Percentiles rank a stretch among this genome's conserved stretches.
Conservation (phyloP, 2,329 filamentous ascomycete species). For the Alternaria metachromatica region DNA sequence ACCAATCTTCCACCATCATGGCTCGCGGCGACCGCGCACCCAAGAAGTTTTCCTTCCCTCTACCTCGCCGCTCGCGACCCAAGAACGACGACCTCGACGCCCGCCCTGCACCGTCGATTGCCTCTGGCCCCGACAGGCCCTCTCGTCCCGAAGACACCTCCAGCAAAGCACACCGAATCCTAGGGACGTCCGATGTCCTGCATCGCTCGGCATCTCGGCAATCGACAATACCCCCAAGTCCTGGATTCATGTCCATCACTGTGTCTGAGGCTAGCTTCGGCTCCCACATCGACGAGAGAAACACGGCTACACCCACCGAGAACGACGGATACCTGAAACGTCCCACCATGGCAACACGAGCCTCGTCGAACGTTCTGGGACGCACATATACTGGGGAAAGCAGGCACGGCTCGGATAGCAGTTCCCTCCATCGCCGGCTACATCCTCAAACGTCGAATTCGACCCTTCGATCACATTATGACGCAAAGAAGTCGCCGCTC, state of each 20-base stretch:
- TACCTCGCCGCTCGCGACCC: slow-evolving; percentile 39
- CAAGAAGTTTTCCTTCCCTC: slow-evolving; percentile 48
- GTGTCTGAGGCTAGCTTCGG: slow-evolving; percentile 40
- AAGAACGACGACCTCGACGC: slow-evolving; percentile 26
- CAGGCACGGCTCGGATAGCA: slow-evolving; percentile 37
- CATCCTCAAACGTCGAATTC: slow-evolving; percentile 46
- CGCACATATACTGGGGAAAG: slow-evolving; percentile 28
- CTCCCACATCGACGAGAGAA: slow-evolving; percentile 33
- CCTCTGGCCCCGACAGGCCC: slow-evolving; percentile 31
- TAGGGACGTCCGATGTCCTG: slow-evolving; percentile 44
- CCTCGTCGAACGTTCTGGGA: slow-evolving; percentile 46
- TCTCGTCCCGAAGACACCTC: slow-evolving; percentile 31
- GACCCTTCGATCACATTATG: slow-evolving; percentile 53
- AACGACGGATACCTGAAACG: slow-evolving; percentile 22
- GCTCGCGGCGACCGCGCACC: slow-evolving; percentile 31
- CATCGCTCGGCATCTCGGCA: slow-evolving; percentile 34
- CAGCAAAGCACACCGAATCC: slow-evolving; percentile 47
- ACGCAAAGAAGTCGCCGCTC: slow-evolving; percentile 49
- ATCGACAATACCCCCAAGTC: slow-evolving; percentile 30
- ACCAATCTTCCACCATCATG: slow-evolving; percentile 35
- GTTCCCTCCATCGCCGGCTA: slow-evolving; percentile 36
- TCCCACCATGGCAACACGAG: slow-evolving; percentile 36
- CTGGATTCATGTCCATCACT: slow-evolving; percentile 42
- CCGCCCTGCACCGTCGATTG: slow-evolving; percentile 26
- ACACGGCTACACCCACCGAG: slow-evolving; percentile 27